Conservation (phyloP, 2,329 filamentous ascomycete genomes). For the Sarocladium strictum region DNA sequence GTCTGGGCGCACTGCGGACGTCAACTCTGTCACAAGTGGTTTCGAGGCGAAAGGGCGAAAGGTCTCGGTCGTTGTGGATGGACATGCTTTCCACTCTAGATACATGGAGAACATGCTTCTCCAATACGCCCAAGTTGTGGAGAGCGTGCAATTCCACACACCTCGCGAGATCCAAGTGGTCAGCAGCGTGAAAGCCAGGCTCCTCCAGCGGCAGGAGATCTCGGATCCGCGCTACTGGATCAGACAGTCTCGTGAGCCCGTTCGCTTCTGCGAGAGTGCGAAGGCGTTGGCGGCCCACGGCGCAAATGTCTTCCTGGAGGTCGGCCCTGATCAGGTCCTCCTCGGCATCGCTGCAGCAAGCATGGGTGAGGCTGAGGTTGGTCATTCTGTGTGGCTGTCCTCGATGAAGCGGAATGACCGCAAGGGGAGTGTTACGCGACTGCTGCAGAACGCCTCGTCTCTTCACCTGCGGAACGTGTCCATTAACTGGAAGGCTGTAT, state of each 20-base stretch:
- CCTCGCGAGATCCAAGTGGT: slow-evolving; percentile 48
- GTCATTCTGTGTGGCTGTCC: not conserved
- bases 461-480: slow-evolving; percentile 20
- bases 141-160: slow-evolving; percentile 29
- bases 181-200: slow-evolving; percentile 55
- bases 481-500: slow-evolving; percentile 25
- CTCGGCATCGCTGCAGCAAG: slow-evolving; percentile 22
- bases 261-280: slow-evolving; percentile 47
- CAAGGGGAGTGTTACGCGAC: slow-evolving; percentile 12
- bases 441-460: slow-evolving; percentile 18
- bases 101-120: slow-evolving; percentile 48
- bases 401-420: not conserved
- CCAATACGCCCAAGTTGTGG: slow-evolving; percentile 45
- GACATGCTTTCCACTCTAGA: slow-evolving; percentile 46
- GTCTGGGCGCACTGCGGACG: slow-evolving; percentile 33
- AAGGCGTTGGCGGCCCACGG: slow-evolving; percentile 17
- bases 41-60: slow-evolving; percentile 31
- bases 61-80: slow-evolving; percentile 37
- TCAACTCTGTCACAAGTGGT: slow-evolving; percentile 36
- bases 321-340: slow-evolving; percentile 22
- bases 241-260: slow-evolving; percentile 54
- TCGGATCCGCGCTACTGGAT: slow-evolving; percentile 54
- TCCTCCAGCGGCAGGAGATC: slow-evolving; percentile 39
- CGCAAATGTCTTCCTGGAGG: slow-evolving; percentile 22
- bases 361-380: slow-evolving; percentile 13